phyloP scores from a whole-genome alignment of 2,329 filamentous ascomycete species.

The Diaporthe ilicicola region DNA sequence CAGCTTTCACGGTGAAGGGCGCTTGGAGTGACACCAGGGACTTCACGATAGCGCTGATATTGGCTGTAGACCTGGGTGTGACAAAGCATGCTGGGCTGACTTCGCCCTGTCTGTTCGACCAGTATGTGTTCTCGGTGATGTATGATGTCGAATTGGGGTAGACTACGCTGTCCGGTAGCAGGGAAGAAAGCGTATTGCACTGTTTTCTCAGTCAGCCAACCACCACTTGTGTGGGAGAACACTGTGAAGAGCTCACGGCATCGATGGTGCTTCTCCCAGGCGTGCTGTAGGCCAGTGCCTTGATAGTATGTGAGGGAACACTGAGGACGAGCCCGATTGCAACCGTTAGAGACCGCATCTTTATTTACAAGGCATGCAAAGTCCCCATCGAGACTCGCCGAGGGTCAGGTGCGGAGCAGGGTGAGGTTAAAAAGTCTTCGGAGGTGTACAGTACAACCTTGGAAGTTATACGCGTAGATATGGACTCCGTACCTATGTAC shows the following conservation, averaged over 20 bases:
- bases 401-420: no score
- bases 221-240: neutral
- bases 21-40: constrained; percentile 7
- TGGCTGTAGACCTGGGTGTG: neutral
- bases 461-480: neutral
- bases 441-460: no score
- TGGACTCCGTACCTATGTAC: neutral
- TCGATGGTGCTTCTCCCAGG: neutral
- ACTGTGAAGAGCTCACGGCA: neutral
- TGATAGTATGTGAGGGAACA: neutral
- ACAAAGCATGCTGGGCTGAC: constrained; percentile 12
- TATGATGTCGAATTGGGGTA: constrained; percentile 38
- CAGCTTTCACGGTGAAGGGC: constrained; percentile 30
- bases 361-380: neutral
- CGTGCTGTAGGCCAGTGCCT: neutral
- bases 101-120: constrained; percentile 42
- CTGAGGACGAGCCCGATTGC: neutral
- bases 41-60: neutral
- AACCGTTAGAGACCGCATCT: neutral
- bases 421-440: neutral
- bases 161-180: constrained; percentile 35
- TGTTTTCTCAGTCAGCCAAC: neutral
- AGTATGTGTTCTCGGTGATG: constrained; percentile 40
- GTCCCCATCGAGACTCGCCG: neutral
- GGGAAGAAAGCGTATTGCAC: constrained; percentile 26